phyloP scores from a whole-genome alignment of 1,139 yeast species.

The Pneumocystis canis region DNA sequence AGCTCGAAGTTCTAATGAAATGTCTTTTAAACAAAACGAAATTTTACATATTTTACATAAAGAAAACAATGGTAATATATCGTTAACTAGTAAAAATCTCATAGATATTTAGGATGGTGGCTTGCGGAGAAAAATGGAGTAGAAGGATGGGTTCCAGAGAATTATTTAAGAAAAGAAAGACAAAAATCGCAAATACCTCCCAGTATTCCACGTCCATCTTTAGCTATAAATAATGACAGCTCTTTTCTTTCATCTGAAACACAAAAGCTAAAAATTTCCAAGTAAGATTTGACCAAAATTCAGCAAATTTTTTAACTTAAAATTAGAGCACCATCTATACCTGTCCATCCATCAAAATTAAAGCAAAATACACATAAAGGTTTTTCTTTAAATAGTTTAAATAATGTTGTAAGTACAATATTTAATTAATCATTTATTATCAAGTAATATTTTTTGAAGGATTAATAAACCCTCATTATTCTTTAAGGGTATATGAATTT shows the following conservation, averaged over 20 bases:
- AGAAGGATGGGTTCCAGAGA: slow-evolving; percentile 97
- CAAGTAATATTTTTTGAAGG: no score
- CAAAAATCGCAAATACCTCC: neutral
- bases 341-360: neutral
- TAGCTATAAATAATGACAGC: neutral
- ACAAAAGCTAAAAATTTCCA: neutral
- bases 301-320: neutral
- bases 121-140: slow-evolving; percentile 20
- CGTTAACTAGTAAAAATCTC: neutral
- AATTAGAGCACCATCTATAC: neutral
- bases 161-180: slow-evolving; percentile 55
- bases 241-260: neutral
- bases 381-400: neutral
- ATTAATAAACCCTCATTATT: no score
- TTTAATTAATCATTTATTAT: no score
- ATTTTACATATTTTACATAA: slow-evolving; percentile 54
- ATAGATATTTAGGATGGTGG: slow-evolving; percentile 12
- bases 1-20: slow-evolving; percentile 70
- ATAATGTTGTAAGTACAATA: neutral
- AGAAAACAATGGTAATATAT: slow-evolving; percentile 81
- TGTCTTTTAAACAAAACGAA: slow-evolving; percentile 64
- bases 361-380: neutral
- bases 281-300: neutral
- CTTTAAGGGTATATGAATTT: no score
- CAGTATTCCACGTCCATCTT: neutral